Evolutionary conservation across 1,139 yeast species (phyloP), one percentile per base, ranked within the genome.

Genomic region (Citeromyces hawaiiensis): DNA sequence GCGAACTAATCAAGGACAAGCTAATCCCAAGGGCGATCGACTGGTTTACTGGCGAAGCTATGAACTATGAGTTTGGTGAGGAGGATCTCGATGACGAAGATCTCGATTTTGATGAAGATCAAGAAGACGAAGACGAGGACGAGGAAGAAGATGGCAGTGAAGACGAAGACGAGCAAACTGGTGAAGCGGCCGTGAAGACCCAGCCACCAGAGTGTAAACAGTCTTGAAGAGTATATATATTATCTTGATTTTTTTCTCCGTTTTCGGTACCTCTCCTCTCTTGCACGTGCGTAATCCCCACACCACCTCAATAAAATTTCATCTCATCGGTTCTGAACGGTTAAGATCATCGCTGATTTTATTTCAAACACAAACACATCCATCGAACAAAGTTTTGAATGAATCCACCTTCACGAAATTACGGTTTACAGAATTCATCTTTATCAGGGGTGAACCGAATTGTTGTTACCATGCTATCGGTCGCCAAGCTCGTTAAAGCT

Each of bases 11-110:
- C 59, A 91, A 93, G 67, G 97, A 93, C 60, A 81, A 93, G 60
- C 73, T 91, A 57, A 82, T 91, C 49, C 96, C 97, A 47, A 77
- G 96, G 54, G 97, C 97, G 42, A 75, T 91, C 52, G 96, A 88
- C 61, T 91, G 97, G 97, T 91, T 86, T 60, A 88, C 97, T 14
- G 97, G 98, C 39, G 87, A 83, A 49, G 98, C 98, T n/a, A 73
- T 88, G 43, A 75, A 70, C 40, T 70, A 61, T 48, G 76, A 67
- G 32, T 68, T 59, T 53, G 77, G 57, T 54, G 73, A 69, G 60
- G 74, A 64, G 44, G 66, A 65, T 21, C 63, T 59, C 19, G 58
- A 54, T n/a, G 58, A 55, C 14, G 64, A 54, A 9, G 68, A 59
- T 39, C 67, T 66, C 41, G 76, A 66, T 31, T 75, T 66, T 21